Conservation (phyloP, 306 rosid species). For the Malus fusca region DNA sequence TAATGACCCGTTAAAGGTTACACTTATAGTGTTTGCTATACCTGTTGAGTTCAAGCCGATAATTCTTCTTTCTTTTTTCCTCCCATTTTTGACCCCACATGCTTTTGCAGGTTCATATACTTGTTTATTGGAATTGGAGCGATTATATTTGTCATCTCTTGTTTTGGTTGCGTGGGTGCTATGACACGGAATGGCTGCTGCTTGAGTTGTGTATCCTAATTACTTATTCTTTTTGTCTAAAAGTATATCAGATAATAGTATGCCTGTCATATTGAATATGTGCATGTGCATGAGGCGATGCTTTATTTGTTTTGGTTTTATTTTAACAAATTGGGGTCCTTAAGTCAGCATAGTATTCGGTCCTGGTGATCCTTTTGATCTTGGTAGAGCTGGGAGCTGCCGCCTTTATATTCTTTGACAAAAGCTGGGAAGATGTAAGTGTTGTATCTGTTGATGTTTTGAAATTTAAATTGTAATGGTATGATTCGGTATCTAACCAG, state of each 20-base stretch:
- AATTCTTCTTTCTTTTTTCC: slow-evolving; percentile 5
- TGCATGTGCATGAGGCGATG: background rate
- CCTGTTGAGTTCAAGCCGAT: slow-evolving; percentile 2
- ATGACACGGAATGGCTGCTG: slow-evolving; percentile 73
- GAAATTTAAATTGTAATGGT: background rate
- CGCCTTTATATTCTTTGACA: slow-evolving; percentile 81
- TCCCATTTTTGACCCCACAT: slow-evolving; percentile 5
- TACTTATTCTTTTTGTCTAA: background rate
- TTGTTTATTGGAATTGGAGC: slow-evolving; percentile 75
- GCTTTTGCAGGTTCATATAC: slow-evolving; percentile 78
- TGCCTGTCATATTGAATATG: background rate
- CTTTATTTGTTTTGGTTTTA: background rate
- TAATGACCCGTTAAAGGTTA: background rate
- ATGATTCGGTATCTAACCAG: slow-evolving; percentile 23
- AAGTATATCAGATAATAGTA: background rate
- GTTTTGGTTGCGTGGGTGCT: slow-evolving; percentile 82
- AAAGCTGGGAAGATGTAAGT: slow-evolving; percentile 78
- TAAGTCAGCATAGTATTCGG: slow-evolving; percentile 64
- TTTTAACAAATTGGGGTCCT: slow-evolving; percentile 40
- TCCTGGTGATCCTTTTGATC: slow-evolving; percentile 63
- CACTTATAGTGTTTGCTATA: background rate
- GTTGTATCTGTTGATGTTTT: background rate
- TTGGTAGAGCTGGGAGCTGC: slow-evolving; percentile 77
- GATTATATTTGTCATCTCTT: slow-evolving; percentile 62
- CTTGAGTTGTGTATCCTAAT: slow-evolving; percentile 84